Evolutionary conservation across 1,284 basidiomycete genomes (phyloP), one percentile per base, ranked within the genome.

Genomic region (Ceratobasidium sp.): DNA sequence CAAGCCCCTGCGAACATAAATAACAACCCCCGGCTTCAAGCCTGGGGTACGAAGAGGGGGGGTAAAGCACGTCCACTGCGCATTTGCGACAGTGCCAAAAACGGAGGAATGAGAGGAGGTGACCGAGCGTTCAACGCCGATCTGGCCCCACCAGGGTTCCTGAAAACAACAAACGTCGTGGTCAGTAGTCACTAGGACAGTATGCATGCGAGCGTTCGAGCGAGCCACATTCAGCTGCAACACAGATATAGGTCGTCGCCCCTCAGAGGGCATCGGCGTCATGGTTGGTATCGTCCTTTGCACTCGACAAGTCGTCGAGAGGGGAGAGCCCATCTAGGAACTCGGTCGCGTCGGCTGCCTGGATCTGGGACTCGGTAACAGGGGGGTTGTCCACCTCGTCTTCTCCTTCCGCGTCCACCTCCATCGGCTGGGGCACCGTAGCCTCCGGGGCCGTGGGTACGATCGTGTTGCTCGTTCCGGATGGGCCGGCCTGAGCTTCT

Each of bases 71-170:
- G 2, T 9, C 59, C 59, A 62, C 4, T 5, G 2, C 17, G 29
- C 51, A 8, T 33, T 45, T 22, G 2, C 7, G 9, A 54, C 51
- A 7, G 66, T 69, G 36, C 53, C 53, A 45, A n/a, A 41, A 54
- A 67, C 54, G 27, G 1, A 1, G 11, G 54, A 7, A 27, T 8
- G 41, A 15, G 51, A 7, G 22, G 1, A 22, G 11, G 1, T 2
- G 14, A 47, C 24, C 19, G 66, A 56, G 19, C n/a, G 48, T 2
- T n/a, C 24, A 27, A 22, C 6, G 41, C 66, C 66, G 4, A 57
- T 47, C n/a, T 19, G 14, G 3, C 66, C 66, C 66, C 66, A 69
- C 66, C 66, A 69, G 33, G 66, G 66, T 51, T 69, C 66, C 29
- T 69, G 66, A 41, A 69, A 54, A n/a, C 56, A n/a, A 14, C 15